Conservation (phyloP, 306 rosid species). For the Pachyrhizus erosus region DNA sequence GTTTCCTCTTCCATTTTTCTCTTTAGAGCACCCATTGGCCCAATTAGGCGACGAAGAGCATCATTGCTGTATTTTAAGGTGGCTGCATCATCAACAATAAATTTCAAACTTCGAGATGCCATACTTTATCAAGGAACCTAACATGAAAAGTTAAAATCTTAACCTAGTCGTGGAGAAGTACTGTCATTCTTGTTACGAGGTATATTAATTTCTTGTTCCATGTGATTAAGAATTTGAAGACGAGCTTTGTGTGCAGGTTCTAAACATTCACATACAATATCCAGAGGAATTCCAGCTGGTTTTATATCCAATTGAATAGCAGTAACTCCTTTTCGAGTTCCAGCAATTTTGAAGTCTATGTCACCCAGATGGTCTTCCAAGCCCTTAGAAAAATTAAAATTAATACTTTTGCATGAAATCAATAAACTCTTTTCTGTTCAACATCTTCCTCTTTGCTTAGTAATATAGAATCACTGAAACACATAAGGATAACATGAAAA, state of each 20-base stretch:
- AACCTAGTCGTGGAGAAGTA: constrained; percentile 84
- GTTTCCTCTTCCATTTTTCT: constrained; percentile 89
- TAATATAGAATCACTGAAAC: constrained; percentile 12
- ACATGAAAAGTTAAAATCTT: constrained; percentile 24
- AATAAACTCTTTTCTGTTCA: constrained; percentile 18
- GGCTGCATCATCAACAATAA: constrained; percentile 61
- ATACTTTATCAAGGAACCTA: constrained; percentile 23
- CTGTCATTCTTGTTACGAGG: constrained; percentile 64
- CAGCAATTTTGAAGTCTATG: constrained; percentile 97
- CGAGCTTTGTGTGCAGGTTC: constrained; percentile 95
- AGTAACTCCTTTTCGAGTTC: constrained; percentile 85
- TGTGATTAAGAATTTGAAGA: constrained; percentile 82
- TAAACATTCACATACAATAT: constrained; percentile 83
- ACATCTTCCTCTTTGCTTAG: constrained; percentile 17
- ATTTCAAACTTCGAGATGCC: constrained; percentile 36
- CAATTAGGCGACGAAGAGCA: constrained; percentile 80
- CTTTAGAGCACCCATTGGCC: constrained; percentile 87
- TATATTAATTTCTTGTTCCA: constrained; percentile 78
- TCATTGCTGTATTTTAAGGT: constrained; percentile 87
- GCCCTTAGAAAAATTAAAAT: constrained; percentile 61
- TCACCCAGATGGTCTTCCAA: constrained; percentile 99
- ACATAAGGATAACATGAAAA: constrained; percentile 11
- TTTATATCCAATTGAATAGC: constrained; percentile 95
- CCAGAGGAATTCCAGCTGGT: constrained; percentile 97
- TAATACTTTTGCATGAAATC: constrained; percentile 19